Conservation (phyloP, 192 early-diverging fungal genomes). For the Phlyctochytrium arcticum region DNA sequence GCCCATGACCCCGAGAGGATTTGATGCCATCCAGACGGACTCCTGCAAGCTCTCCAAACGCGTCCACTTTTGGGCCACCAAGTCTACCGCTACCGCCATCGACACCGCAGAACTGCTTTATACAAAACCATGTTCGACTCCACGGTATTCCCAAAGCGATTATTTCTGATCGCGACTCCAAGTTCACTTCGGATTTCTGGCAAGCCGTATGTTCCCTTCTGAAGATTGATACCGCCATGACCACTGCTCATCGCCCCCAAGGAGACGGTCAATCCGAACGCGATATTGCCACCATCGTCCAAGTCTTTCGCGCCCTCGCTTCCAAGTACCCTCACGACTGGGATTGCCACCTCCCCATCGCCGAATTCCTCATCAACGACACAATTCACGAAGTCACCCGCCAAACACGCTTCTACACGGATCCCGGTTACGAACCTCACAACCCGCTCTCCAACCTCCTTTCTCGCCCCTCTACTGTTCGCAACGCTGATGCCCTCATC, state of each 20-base stretch:
- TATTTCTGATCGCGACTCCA: background rate
- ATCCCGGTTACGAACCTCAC: background rate
- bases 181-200: background rate
- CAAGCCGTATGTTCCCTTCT: background rate
- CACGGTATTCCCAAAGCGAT: background rate
- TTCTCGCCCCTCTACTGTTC: background rate
- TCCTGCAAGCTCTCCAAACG: too few relatives aligned
- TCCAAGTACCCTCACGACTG: too few relatives aligned
- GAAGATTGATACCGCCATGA: background rate
- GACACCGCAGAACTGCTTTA: too few relatives aligned
- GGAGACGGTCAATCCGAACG: background rate
- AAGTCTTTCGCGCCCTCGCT: too few relatives aligned
- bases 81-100: too few relatives aligned
- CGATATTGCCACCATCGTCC: background rate
- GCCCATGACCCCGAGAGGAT: background rate
- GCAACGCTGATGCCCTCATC: background rate
- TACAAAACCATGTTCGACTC: too few relatives aligned
- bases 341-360: too few relatives aligned
- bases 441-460: background rate
- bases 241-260: background rate
- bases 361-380: slow-evolving; percentile 1
- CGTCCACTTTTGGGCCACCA: too few relatives aligned
- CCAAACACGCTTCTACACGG: background rate
- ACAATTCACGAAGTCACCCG: background rate
- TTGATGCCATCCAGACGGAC: too few relatives aligned